Percentiles rank a stretch among this genome's conserved stretches.
These are phyloP conservation scores for Aegilops speltoides DNA, from an alignment of 176 grass and related monocot species.

Conservation along the genomic window DNA sequence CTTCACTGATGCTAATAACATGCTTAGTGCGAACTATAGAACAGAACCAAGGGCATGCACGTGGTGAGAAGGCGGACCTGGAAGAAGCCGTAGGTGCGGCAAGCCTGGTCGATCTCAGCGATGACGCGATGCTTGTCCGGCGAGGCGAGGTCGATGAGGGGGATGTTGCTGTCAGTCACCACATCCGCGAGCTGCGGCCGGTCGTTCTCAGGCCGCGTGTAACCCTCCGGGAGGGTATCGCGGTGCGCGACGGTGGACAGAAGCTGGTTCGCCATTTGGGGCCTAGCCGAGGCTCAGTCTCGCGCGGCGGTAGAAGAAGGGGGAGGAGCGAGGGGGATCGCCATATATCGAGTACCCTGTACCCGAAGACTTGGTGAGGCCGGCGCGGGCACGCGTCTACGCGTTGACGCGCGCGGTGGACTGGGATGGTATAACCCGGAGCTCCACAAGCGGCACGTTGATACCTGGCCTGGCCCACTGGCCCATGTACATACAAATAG, in stretches of 20 bases:
- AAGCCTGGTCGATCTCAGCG: conserved; percentile 52
- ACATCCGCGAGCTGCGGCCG: conserved; percentile 64
- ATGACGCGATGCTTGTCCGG: conserved; percentile 40
- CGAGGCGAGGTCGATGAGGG: conserved; percentile 61
- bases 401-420: conserved; percentile 28
- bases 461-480: not conserved
- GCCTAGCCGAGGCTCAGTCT: not conserved
- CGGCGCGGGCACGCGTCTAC: not conserved
- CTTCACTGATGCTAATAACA: not conserved
- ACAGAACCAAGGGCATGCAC: not conserved
- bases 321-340: not conserved
- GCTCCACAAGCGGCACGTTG: not conserved
- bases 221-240: conserved; percentile 45
- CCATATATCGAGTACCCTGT: not conserved
- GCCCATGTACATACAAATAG: not conserved
- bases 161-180: conserved; percentile 42
- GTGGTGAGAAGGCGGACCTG: conserved; percentile 43
- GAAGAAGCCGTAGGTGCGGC: conserved; percentile 74
- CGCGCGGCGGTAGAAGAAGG: not conserved
- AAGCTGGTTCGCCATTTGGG: conserved; percentile 53
- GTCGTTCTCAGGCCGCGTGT: conserved; percentile 58
- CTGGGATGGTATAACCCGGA: not conserved
- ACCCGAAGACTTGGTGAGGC: not conserved
- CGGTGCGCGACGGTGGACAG: conserved; percentile 51
- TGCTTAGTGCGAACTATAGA: not conserved